phyloP scores from a whole-genome alignment of 345 rosid species.

The Brassica incana region DNA sequence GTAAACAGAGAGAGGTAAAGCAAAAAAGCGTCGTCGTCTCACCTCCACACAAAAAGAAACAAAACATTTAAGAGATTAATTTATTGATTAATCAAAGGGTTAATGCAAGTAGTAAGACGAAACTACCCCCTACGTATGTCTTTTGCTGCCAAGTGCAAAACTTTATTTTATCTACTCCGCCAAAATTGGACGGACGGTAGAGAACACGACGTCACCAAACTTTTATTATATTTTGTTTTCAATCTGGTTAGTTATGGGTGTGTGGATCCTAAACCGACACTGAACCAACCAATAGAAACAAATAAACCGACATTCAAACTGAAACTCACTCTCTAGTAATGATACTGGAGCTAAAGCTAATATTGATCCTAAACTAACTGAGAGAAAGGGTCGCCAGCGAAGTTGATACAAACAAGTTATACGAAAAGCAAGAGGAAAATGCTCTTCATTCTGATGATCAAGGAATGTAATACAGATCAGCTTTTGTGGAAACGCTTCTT shows the following conservation, averaged over 20 bases:
- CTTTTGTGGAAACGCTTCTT: too few relatives aligned
- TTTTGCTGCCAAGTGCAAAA: not conserved
- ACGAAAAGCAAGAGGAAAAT: too few relatives aligned
- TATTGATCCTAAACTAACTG: too few relatives aligned
- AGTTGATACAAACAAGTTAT: too few relatives aligned
- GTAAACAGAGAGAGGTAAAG: conserved; percentile 36
- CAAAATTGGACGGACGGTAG: conserved; percentile 46
- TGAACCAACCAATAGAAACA: conserved; percentile 2
- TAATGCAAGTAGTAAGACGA: not conserved
- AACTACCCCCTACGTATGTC: not conserved
- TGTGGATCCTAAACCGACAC: not conserved
- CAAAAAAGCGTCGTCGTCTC: conserved; percentile 53
- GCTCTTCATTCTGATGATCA: too few relatives aligned
- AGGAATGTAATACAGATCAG: too few relatives aligned
- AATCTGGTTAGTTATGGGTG: not conserved
- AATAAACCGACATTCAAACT: not conserved
- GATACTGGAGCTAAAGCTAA: not conserved
- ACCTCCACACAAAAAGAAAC: conserved; percentile 57
- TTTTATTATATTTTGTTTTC: not conserved
- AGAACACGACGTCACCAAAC: conserved; percentile 19
- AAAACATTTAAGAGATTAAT: not conserved
- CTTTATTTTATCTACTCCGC: conserved; percentile 39
- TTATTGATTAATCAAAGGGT: conserved; percentile 16
- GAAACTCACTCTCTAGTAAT: not conserved
- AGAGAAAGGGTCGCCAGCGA: too few relatives aligned